phyloP scores from a whole-genome alignment of 768 basidiomycete genomes.

The Leccinum subgranulosum region DNA sequence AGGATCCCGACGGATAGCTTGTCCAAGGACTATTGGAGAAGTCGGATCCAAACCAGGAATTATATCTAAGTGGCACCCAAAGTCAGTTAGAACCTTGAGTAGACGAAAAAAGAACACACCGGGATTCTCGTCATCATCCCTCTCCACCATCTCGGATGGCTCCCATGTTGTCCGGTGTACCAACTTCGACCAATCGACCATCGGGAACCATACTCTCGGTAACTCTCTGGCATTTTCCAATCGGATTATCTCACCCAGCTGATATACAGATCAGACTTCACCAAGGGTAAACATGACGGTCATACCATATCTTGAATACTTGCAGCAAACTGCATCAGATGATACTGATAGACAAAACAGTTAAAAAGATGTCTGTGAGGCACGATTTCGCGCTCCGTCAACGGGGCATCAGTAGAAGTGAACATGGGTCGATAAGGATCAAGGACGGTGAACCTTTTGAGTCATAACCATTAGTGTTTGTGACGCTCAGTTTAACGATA shows the following conservation, averaged over 20 bases:
- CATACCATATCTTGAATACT: constrained; percentile 36
- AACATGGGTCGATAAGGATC: constrained; percentile 61
- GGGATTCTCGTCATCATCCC: constrained; percentile 69
- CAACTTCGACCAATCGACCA: constrained; percentile 28
- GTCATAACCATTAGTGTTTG: neutral
- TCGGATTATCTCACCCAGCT: constrained; percentile 57
- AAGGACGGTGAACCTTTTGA: constrained; percentile 45
- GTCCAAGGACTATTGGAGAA: constrained; percentile 48
- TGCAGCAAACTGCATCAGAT: constrained; percentile 39
- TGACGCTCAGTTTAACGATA: neutral
- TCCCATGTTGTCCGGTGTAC: constrained; percentile 46
- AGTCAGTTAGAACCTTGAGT: neutral
- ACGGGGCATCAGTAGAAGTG: constrained; percentile 32
- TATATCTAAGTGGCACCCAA: constrained; percentile 33
- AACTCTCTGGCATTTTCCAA: constrained; percentile 48
- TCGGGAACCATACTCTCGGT: constrained; percentile 58
- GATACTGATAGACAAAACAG: constrained; percentile 69
- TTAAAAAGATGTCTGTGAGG: constrained; percentile 72
- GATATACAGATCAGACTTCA: neutral
- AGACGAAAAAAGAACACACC: constrained; percentile 24
- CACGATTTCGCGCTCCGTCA: constrained; percentile 39
- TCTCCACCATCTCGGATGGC: constrained; percentile 40
- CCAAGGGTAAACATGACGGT: neutral
- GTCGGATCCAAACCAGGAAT: constrained; percentile 55
- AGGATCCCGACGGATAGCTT: constrained; percentile 60